Evolutionary conservation across 148 eudicot genomes (phyloP).

Genomic region (Pharnaceum exiguum): DNA sequence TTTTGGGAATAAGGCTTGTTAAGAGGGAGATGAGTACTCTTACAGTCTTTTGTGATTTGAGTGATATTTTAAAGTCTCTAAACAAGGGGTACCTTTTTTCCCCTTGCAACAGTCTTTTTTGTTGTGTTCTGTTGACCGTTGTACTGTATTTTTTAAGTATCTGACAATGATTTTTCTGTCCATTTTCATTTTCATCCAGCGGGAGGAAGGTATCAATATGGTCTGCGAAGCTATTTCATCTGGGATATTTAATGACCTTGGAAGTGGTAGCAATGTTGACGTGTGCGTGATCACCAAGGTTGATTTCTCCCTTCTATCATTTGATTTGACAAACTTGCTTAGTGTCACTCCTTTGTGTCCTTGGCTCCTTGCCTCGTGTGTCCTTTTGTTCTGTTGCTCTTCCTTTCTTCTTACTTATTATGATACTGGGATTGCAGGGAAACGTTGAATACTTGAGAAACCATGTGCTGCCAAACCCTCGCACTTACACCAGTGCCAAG

Average conservation of each 20-base stretch:
- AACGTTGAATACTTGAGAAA: slow-evolving; percentile 78
- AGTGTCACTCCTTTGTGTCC: no score
- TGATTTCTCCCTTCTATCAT: slow-evolving; percentile 4
- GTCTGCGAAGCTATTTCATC: slow-evolving; percentile 80
- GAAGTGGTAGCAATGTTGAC: slow-evolving; percentile 97
- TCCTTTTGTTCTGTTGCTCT: background rate
- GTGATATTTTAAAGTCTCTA: no score
- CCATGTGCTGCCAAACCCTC: slow-evolving; percentile 71
- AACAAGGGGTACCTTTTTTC: no score
- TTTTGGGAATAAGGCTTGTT: no score
- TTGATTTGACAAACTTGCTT: background rate
- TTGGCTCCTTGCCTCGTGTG: background rate
- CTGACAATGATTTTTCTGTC: background rate
- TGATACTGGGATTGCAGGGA: slow-evolving; percentile 44
- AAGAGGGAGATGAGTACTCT: no score
- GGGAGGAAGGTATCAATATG: slow-evolving; percentile 76
- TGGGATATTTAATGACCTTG: slow-evolving; percentile 90
- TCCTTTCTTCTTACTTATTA: background rate
- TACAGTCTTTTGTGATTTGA: no score
- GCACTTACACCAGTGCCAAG: slow-evolving; percentile 65
- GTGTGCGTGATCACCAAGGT: slow-evolving; percentile 90
- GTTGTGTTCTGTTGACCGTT: no score
- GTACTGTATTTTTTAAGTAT: background rate
- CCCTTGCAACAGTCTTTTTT: no score
- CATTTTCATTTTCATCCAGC: slow-evolving; percentile 35